phyloP scores from a whole-genome alignment of 768 basidiomycete genomes.

The Xerocomus brunneocitrinus region DNA sequence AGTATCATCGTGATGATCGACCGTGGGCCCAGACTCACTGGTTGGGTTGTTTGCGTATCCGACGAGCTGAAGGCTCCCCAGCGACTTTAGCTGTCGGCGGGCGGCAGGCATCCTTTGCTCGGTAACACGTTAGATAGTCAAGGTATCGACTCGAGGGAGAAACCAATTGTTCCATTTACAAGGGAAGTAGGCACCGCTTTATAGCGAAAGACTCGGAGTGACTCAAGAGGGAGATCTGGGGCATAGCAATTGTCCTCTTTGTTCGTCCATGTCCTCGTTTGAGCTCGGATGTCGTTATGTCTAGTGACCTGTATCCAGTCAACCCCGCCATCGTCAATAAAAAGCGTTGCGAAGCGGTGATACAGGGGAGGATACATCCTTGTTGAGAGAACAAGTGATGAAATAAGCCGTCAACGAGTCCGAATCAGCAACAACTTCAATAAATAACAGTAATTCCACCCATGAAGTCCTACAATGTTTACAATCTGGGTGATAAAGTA shows the following conservation, averaged over 20 bases:
- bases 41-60: slow-evolving; percentile 22
- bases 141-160: not conserved
- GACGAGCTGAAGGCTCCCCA: slow-evolving; percentile 22
- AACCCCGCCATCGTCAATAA: not conserved
- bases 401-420: too few species aligned
- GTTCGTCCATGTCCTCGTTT: not conserved
- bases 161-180: not conserved
- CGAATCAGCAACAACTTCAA: too few species aligned
- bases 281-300: not conserved
- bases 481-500: not conserved
- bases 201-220: slow-evolving; percentile 3
- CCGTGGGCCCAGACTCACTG: slow-evolving; percentile 18
- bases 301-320: slow-evolving; percentile 5
- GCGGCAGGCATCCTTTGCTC: slow-evolving; percentile 20
- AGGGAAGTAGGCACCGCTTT: not conserved
- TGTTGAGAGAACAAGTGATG: too few species aligned
- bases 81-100: slow-evolving; percentile 10
- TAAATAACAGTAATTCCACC: too few species aligned
- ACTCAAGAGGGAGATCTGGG: too few species aligned
- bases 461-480: not conserved
- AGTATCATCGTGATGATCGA: not conserved
- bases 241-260: not conserved
- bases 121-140: not conserved
- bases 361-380: not conserved
- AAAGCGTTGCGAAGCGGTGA: not conserved